phyloP scores from a whole-genome alignment of 148 eudicot genomes.

The Arctostaphylos glauca region DNA sequence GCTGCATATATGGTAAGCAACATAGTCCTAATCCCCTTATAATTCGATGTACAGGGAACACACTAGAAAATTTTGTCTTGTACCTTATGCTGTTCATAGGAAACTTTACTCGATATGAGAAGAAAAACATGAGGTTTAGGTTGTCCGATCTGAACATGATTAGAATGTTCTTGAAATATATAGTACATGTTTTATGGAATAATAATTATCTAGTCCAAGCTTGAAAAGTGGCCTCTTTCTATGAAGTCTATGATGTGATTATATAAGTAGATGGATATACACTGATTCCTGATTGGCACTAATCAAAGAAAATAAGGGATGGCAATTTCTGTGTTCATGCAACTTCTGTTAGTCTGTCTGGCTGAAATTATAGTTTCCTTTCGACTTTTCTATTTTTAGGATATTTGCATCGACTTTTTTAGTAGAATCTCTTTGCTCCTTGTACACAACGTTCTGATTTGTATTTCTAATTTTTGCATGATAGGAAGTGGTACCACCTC shows the following conservation, averaged over 20 bases:
- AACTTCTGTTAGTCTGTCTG: not conserved
- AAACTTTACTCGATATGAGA: not conserved
- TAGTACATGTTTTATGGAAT: not conserved
- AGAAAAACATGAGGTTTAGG: not conserved
- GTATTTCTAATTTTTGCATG: slow-evolving; percentile 17
- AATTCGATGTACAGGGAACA: not conserved
- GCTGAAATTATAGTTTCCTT: not conserved
- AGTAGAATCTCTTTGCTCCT: slow-evolving; percentile 1
- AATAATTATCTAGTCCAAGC: not conserved
- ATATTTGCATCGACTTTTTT: not conserved
- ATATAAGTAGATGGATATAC: not conserved
- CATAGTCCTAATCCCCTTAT: not conserved
- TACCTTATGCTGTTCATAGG: not conserved
- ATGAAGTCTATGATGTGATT: not conserved
- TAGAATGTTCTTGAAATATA: not conserved
- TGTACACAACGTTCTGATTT: not conserved
- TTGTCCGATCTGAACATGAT: not conserved
- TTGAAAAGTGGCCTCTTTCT: not conserved
- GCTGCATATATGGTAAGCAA: slow-evolving; percentile 78
- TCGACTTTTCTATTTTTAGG: not conserved
- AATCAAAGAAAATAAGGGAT: not conserved
- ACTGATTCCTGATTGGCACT: not conserved
- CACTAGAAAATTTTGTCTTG: not conserved
- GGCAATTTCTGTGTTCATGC: not conserved
- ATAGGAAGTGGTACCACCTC: slow-evolving; percentile 83